phyloP scores from a whole-genome alignment of 352 stramenopile species.

The Phytophthora brassicae region DNA sequence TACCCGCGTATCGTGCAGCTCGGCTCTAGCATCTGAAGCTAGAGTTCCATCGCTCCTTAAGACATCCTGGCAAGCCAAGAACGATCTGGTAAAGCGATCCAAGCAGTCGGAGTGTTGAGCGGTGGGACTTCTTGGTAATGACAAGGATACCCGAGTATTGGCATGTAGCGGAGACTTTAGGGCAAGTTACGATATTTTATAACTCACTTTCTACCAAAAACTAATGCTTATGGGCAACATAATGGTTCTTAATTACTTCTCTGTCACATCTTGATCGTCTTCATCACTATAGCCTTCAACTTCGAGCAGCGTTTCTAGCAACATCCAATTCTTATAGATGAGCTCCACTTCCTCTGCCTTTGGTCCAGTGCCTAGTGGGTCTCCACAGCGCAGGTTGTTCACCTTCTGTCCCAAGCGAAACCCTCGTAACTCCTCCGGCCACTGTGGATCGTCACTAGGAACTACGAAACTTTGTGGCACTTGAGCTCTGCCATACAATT shows the following conservation, averaged over 20 bases:
- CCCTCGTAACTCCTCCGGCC: slow-evolving; percentile 29
- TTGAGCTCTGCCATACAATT: slow-evolving; percentile 27
- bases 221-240: neutral
- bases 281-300: slow-evolving; percentile 6
- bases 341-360: slow-evolving; percentile 32
- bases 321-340: slow-evolving; percentile 48
- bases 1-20: slow-evolving; percentile 83
- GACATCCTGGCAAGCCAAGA: slow-evolving; percentile 27
- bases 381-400: slow-evolving; percentile 42
- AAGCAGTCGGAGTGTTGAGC: slow-evolving; percentile 29
- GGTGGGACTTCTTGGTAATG: slow-evolving; percentile 34
- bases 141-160: slow-evolving; percentile 3
- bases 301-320: slow-evolving; percentile 43
- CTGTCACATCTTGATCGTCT: neutral
- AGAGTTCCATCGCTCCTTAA: slow-evolving; percentile 35
- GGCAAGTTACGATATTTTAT: slow-evolving; percentile 30
- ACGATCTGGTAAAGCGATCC: slow-evolving; percentile 27
- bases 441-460: slow-evolving; percentile 26
- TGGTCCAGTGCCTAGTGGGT: slow-evolving; percentile 5
- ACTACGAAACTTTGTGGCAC: slow-evolving; percentile 48
- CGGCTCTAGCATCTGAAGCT: slow-evolving; percentile 67
- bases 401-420: slow-evolving; percentile 50
- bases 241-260: neutral
- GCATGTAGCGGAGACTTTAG: neutral
- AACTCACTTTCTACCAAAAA: slow-evolving; percentile 24